Evolutionary conservation across 2,329 filamentous ascomycete genomes (phyloP).

Genomic region (Colletotrichum zoysiae): DNA sequence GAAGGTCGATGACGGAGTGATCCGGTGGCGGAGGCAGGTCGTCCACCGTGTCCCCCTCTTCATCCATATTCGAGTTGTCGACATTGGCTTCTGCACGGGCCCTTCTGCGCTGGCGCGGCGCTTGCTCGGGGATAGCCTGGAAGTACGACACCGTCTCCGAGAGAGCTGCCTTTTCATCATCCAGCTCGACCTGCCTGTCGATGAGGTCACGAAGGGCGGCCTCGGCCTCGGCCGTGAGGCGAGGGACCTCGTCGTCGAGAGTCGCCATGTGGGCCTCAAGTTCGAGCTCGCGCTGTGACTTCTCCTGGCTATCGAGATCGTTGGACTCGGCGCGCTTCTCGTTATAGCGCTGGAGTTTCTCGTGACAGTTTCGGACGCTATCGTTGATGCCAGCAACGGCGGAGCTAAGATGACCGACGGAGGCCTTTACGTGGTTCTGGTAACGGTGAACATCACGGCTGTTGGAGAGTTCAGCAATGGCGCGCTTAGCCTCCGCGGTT

Average conservation of each 20-base stretch:
- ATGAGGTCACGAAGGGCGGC: constrained; percentile 61
- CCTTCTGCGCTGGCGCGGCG: constrained; percentile 41
- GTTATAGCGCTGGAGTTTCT: constrained; percentile 49
- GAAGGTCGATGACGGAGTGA: constrained; percentile 50
- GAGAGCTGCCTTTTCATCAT: constrained; percentile 61
- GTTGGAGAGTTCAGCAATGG: constrained; percentile 58
- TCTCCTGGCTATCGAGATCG: constrained; percentile 44
- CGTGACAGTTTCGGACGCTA: constrained; percentile 53
- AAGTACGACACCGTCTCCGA: constrained; percentile 48
- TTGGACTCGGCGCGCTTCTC: constrained; percentile 55
- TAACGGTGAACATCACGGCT: constrained; percentile 57
- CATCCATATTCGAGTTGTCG: constrained; percentile 43
- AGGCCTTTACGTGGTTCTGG: constrained; percentile 60
- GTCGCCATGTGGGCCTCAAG: constrained; percentile 54
- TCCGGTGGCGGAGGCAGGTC: constrained; percentile 39
- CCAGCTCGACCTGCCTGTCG: constrained; percentile 62
- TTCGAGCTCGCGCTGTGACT: constrained; percentile 52
- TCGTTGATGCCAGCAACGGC: constrained; percentile 65
- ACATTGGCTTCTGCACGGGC: constrained; percentile 37
- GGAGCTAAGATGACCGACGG: constrained; percentile 58
- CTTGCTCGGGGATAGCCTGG: constrained; percentile 26
- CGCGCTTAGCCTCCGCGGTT: constrained; percentile 52
- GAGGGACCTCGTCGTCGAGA: constrained; percentile 56
- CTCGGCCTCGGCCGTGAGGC: constrained; percentile 61
- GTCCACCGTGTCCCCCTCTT: constrained; percentile 45